These are phyloP conservation scores for Entophlyctis helioformis DNA, from an alignment of 192 early-diverging fungal species.

Conservation along the genomic window DNA sequence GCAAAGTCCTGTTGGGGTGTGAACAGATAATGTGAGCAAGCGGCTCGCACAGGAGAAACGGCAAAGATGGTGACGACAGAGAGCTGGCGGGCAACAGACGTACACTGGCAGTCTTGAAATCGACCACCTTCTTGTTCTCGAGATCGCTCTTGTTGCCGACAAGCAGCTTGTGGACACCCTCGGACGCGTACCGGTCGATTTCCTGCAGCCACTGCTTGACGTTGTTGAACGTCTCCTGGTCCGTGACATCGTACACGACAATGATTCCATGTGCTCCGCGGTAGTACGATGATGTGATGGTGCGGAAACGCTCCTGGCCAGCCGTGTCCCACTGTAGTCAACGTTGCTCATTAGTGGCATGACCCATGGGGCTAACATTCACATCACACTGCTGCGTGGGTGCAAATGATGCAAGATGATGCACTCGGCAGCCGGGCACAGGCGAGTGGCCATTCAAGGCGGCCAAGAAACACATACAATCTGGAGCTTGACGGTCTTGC, in stretches of 20 bases:
- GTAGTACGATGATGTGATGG: slow-evolving; percentile 97
- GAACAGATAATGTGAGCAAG: background rate
- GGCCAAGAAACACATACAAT: slow-evolving; percentile 45
- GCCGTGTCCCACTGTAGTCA: slow-evolving; percentile 82
- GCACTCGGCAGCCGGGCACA: background rate
- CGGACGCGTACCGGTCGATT: slow-evolving; percentile 94
- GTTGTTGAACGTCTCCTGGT: slow-evolving; percentile 87
- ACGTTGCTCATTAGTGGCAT: too few relatives aligned
- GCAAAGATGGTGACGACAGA: background rate
- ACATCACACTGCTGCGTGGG: too few relatives aligned
- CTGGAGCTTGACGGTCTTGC: slow-evolving; percentile 96
- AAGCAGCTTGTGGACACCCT: slow-evolving; percentile 95
- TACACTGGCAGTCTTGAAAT: slow-evolving; percentile 61
- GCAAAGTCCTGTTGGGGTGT: slow-evolving; percentile 68
- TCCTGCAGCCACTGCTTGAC: slow-evolving; percentile 99
- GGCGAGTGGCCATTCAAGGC: background rate
- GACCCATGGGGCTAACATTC: too few relatives aligned
- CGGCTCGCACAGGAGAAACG: background rate
- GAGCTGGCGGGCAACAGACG: background rate
- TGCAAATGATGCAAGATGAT: background rate
- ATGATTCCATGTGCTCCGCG: slow-evolving; percentile 97
- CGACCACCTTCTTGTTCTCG: slow-evolving; percentile 84
- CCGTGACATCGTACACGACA: slow-evolving; percentile 97
- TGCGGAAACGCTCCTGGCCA: slow-evolving; percentile 97
- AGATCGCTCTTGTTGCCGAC: slow-evolving; percentile 99